Evolutionary conservation across 805 yeast genomes (phyloP).

Genomic region (Pichia phayaonensis): DNA sequence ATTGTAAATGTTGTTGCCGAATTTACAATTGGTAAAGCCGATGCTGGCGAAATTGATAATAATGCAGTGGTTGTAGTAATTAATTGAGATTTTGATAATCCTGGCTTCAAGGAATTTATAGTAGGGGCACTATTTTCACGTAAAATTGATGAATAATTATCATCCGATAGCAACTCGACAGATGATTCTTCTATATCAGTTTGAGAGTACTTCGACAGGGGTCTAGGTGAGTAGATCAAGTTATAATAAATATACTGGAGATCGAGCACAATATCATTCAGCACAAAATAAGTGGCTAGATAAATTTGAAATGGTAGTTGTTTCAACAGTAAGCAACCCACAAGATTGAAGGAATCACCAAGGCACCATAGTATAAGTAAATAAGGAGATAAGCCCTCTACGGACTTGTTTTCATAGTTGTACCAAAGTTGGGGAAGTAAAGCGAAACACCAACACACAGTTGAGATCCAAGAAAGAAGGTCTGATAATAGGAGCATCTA

Average conservation of each 20-base stretch:
- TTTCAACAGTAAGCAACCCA: slow-evolving; percentile 68
- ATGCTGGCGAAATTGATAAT: background rate
- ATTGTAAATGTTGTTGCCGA: background rate
- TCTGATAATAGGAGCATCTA: background rate
- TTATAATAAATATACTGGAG: slow-evolving; percentile 66
- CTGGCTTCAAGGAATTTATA: background rate
- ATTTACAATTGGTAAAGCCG: slow-evolving; percentile 12
- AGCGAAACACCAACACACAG: slow-evolving; percentile 30
- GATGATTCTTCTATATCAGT: background rate
- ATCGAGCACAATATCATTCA: slow-evolving; percentile 60
- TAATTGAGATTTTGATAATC: slow-evolving; percentile 9
- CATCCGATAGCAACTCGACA: background rate
- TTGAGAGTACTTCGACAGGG: background rate
- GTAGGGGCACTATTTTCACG: background rate
- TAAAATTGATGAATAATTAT: background rate
- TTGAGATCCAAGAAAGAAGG: slow-evolving; percentile 16
- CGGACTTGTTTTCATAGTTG: slow-evolving; percentile 26
- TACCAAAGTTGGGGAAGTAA: slow-evolving; percentile 30
- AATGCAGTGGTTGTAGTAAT: slow-evolving; percentile 3
- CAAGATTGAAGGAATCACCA: slow-evolving; percentile 31
- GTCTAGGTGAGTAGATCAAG: background rate
- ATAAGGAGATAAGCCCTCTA: slow-evolving; percentile 26
- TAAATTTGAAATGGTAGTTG: slow-evolving; percentile 78
- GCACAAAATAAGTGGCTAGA: slow-evolving; percentile 64
- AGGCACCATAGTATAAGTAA: slow-evolving; percentile 28